Percentiles rank a stretch among this genome's conserved stretches.
phyloP scores from a whole-genome alignment of 768 basidiomycete genomes.

The Mycena kentingensis region DNA sequence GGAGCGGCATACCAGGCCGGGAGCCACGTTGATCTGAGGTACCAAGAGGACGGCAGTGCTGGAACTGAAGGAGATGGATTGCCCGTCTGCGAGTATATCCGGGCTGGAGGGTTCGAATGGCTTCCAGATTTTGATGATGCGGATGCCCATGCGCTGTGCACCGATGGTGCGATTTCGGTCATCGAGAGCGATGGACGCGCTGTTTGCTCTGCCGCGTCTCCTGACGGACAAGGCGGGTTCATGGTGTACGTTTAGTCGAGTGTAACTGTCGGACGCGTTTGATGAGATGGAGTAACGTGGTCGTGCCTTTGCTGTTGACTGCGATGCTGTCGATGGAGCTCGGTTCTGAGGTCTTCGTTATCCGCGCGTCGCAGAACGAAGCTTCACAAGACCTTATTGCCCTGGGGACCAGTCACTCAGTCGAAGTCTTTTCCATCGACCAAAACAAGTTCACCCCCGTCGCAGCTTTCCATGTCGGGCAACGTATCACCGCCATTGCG shows the following conservation, averaged over 20 bases:
- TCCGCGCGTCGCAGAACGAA: constrained; percentile 64
- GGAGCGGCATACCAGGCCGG: constrained; percentile 79
- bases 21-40: constrained; percentile 63
- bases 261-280: not conserved
- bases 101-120: constrained; percentile 49
- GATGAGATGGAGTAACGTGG: too few species aligned
- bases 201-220: constrained; percentile 45
- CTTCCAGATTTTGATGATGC: constrained; percentile 60
- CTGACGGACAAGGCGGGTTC: constrained; percentile 41
- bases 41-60: constrained; percentile 47
- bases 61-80: constrained; percentile 47
- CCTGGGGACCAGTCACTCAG: constrained; percentile 70
- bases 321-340: constrained; percentile 37
- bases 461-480: constrained; percentile 52
- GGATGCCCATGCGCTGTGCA: constrained; percentile 71
- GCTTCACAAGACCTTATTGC: constrained; percentile 73
- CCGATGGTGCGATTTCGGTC: constrained; percentile 72
- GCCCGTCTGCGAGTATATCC: constrained; percentile 72
- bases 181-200: constrained; percentile 64
- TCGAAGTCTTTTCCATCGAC: constrained; percentile 69
- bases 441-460: constrained; percentile 26
- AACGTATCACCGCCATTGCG: constrained; percentile 70
- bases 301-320: not conserved
- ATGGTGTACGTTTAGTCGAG: constrained; percentile 46
- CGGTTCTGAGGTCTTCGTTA: constrained; percentile 58